Conservation (phyloP, 495 filamentous ascomycete species). For the Penicillium malachiteum region DNA sequence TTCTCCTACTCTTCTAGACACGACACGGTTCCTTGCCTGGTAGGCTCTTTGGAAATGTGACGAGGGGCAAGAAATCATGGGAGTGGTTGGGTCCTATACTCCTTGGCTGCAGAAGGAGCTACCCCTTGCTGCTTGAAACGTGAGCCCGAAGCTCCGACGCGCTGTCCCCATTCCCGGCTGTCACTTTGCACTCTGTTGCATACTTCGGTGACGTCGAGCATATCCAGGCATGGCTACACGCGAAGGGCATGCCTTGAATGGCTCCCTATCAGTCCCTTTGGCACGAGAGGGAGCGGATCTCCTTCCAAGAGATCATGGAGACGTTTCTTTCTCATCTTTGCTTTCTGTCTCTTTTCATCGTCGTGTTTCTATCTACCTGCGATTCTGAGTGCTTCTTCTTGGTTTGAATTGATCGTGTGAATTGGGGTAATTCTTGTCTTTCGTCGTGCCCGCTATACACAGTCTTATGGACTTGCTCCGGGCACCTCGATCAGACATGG, state of each 20-base stretch:
- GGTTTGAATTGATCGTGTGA: slow-evolving; percentile 8
- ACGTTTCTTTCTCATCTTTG: slow-evolving; percentile 15
- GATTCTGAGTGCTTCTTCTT: slow-evolving; percentile 3
- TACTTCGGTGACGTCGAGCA: slow-evolving; percentile 45
- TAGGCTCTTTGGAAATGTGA: slow-evolving; percentile 16
- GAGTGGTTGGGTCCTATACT: slow-evolving; percentile 29
- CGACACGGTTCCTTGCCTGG: slow-evolving; percentile 18
- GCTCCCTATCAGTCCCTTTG: slow-evolving; percentile 38
- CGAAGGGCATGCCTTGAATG: slow-evolving; percentile 38
- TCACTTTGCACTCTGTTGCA: slow-evolving; percentile 37
- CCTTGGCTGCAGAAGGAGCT: slow-evolving; percentile 27
- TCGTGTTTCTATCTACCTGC: slow-evolving; percentile 11
- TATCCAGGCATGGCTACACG: slow-evolving; percentile 48
- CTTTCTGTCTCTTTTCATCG: slow-evolving; percentile 18
- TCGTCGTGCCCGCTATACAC: slow-evolving; percentile 17
- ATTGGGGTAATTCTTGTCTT: neutral
- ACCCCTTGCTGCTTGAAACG: slow-evolving; percentile 45
- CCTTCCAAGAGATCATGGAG: slow-evolving; percentile 24
- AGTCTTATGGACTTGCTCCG: slow-evolving; percentile 10
- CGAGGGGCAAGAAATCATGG: slow-evolving; percentile 21
- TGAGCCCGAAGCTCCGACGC: slow-evolving; percentile 25
- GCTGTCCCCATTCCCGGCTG: slow-evolving; percentile 26
- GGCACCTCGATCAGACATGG: slow-evolving; percentile 27
- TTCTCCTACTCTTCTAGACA: slow-evolving; percentile 10
- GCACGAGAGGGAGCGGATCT: slow-evolving; percentile 27